Evolutionary conservation across 495 filamentous ascomycete species (phyloP).

Genomic region (Neurospora sp.): DNA sequence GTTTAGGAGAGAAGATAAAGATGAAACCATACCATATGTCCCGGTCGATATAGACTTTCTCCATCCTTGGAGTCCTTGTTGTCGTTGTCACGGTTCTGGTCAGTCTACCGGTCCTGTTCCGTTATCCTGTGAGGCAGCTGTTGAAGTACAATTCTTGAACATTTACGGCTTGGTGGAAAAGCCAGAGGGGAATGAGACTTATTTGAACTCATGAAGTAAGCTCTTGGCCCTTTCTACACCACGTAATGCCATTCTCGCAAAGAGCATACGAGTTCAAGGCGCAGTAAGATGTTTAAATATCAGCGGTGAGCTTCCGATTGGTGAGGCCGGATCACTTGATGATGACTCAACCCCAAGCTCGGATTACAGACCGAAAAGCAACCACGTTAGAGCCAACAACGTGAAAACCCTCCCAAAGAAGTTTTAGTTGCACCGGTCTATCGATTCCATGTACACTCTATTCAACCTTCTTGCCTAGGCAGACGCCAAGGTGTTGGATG

Average conservation of each 20-base stretch:
- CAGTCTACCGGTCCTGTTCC: not conserved
- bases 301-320: not conserved
- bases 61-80: not conserved
- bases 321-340: not conserved
- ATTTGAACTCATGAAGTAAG: not conserved
- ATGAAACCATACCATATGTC: slow-evolving; percentile 11
- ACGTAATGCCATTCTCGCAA: not conserved
- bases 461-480: not conserved
- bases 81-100: not conserved
- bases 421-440: not conserved
- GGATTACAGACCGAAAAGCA: not conserved
- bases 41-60: not conserved
- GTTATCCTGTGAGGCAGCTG: not conserved
- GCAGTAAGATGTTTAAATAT: not conserved
- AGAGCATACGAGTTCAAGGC: not conserved
- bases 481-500: not conserved
- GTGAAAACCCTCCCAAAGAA: not conserved
- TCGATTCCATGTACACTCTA: not conserved
- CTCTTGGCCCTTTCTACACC: not conserved
- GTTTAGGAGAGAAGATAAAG: not conserved
- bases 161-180: not conserved
- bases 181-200: not conserved
- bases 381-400: not conserved
- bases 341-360: not conserved
- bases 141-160: not conserved